Evolutionary conservation across 345 rosid genomes (phyloP), one percentile per base, ranked within the genome.

Genomic region (Excoecaria cochinchinensis): DNA sequence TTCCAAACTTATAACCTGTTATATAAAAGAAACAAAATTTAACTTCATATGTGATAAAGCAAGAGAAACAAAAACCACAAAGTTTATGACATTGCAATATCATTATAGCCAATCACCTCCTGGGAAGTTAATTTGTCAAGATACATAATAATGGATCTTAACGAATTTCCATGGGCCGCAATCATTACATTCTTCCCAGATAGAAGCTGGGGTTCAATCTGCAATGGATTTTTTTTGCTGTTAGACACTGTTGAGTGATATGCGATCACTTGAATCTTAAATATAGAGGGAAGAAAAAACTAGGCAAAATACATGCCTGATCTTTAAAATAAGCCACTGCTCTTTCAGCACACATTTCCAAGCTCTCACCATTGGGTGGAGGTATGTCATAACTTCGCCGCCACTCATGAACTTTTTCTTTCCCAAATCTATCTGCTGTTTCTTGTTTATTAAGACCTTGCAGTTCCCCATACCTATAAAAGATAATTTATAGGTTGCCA

Each of bases 261-360:
- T 53, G 52, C 10, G 40, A 55, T 42, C 38, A 22, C 53, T 22
- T 44, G 60, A 71, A 70, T 50, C n/a, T 59, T 39, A 38, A 42
- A 58, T 64, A 75, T 10, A 5, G 44, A 50, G 39, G 39, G 58
- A 47, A 19, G 70, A 48, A 56, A 50, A 36, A 72, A 47, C n/a
- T 21, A 60, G 71, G 77, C 17, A 70, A 51, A 65, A 51, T 65
- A 65, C 75, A 52, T 82, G 86, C 93, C 75, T 87, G 76, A 44
- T 91, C 90, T 80, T 39, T 82, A 74, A 85, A 85, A 80, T 86
- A 90, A 71, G 92, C 86, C 62, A 90, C 98, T 60, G 99, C 99
- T 86, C 99, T 88, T 79, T 89, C 80, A 73, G 99, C 99, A 69
- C 99, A 95, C 97, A 95, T 95, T 86, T 93, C 97, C 84, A 95